These are phyloP conservation scores for Purpureocillium takamizusanense DNA, from an alignment of 2,329 filamentous ascomycete species.

Conservation along the genomic window DNA sequence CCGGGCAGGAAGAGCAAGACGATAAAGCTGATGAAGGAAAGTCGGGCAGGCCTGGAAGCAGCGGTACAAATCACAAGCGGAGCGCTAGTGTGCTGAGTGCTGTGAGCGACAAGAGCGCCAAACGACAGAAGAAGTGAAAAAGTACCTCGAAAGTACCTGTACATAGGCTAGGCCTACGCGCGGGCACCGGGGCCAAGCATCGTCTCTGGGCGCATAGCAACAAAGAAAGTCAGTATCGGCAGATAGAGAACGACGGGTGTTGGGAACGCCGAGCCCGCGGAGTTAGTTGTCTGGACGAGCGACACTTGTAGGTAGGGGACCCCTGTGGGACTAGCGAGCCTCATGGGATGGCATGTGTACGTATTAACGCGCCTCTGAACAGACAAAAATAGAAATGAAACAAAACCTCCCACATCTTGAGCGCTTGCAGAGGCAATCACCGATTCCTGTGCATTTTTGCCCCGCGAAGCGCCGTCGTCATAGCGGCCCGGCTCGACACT, in stretches of 20 bases:
- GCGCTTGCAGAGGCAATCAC: background rate
- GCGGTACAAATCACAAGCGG: constrained; percentile 53
- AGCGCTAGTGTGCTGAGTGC: constrained; percentile 75
- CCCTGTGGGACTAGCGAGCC: no score
- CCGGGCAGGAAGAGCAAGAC: constrained; percentile 19
- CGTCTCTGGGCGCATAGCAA: no score
- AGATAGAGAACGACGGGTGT: no score
- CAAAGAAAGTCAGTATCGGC: no score
- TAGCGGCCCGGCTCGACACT: no score
- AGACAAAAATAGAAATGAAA: constrained; percentile 1
- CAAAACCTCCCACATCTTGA: background rate
- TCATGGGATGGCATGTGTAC: background rate
- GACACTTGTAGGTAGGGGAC: no score
- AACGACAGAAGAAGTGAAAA: constrained; percentile 44
- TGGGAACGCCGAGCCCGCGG: no score
- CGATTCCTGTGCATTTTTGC: no score
- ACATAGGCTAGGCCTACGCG: constrained; percentile 7
- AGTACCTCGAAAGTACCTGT: constrained; percentile 14
- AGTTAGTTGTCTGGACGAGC: no score
- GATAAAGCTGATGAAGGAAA: constrained; percentile 17
- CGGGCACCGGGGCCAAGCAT: constrained; percentile 1
- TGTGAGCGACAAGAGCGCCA: constrained; percentile 53
- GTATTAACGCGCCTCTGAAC: background rate
- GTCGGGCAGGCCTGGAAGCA: constrained; percentile 25
- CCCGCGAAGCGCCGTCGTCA: no score